Evolutionary conservation across 2,329 filamentous ascomycete genomes (phyloP), one percentile per base, ranked within the genome.

Genomic region (Alternaria brassicae): DNA sequence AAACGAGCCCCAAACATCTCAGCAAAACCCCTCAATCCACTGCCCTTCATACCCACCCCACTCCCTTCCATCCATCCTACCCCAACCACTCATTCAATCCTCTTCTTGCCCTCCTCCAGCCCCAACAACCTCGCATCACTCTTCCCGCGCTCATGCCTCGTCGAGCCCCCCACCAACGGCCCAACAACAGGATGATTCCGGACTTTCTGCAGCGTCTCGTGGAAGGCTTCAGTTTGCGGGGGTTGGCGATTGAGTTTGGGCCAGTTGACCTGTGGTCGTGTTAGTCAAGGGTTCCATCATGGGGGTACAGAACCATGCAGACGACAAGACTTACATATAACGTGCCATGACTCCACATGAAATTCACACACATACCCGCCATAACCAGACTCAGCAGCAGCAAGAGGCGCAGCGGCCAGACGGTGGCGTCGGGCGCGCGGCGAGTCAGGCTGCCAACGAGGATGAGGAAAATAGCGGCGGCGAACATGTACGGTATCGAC

Each of bases 71-170:
- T 10, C 2, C 5, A 10, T 12, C 4, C 30, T 10, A 4, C 10
- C 10, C 10, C 32, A 34, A 9, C 32, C 15, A n/a, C 13, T 39
- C 67, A 93, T 77, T 99, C 95, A 73, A 96, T 96, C 77, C 95
- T 91, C 86, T 97, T 99, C 86, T 99, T 99, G 53, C 95, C 95
- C 80, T 99, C 95, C 78, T 99, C 95, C 54, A 96, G 87, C 69
- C 90, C 95, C 30, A 92, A 85, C 69, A 96, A 89, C 62, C 92
- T 85, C 41, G 90, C 89, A 66, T 91, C 91, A 80, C 92, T 97
- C 62, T 92, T 86, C 3, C 93, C 92, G 15, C 93, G 85, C 79
- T 96, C 91, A 74, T 96, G 93, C 61, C 80, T 82, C 17, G 78
- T 78, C 4, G 13, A 5, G 0, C 44, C 44, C 21, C 72, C 75